These are phyloP conservation scores for Cronartium ribicola DNA, from an alignment of 1,284 basidiomycete species.

Conservation along the genomic window DNA sequence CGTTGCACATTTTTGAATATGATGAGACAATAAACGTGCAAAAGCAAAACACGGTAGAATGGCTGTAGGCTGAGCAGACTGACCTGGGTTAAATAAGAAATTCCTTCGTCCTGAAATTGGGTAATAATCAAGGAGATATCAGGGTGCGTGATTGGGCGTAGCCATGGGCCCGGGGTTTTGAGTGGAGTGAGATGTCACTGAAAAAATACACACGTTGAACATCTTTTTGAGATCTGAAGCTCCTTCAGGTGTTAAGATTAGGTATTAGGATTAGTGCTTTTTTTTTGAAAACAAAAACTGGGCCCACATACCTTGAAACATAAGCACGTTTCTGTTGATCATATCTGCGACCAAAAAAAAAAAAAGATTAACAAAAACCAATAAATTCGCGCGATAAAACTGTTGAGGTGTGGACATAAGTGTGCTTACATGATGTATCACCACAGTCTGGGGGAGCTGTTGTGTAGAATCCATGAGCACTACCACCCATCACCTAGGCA, in stretches of 20 bases:
- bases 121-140: not conserved
- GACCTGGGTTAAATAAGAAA: conserved; percentile 24
- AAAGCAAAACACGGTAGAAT: not conserved
- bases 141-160: not conserved
- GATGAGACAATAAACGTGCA: not conserved
- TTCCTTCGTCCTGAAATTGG: conserved; percentile 14
- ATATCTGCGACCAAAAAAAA: conserved; percentile 7
- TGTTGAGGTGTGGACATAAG: not conserved
- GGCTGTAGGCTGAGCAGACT: not conserved
- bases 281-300: too few species aligned
- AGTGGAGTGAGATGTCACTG: not conserved
- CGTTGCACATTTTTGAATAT: not conserved
- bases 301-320: conserved; percentile 8
- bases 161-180: too few species aligned
- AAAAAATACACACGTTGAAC: conserved; percentile 11
- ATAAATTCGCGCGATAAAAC: not conserved
- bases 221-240: conserved; percentile 29
- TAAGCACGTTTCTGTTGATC: conserved; percentile 16
- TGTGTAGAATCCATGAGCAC: too few species aligned
- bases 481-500: too few species aligned
- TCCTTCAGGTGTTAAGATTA: not conserved
- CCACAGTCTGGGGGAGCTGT: too few species aligned
- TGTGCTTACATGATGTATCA: not conserved
- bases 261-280: too few species aligned
- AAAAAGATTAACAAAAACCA: not conserved